phyloP scores from a whole-genome alignment of 345 rosid species.

The Xanthoceras sorbifolium region DNA sequence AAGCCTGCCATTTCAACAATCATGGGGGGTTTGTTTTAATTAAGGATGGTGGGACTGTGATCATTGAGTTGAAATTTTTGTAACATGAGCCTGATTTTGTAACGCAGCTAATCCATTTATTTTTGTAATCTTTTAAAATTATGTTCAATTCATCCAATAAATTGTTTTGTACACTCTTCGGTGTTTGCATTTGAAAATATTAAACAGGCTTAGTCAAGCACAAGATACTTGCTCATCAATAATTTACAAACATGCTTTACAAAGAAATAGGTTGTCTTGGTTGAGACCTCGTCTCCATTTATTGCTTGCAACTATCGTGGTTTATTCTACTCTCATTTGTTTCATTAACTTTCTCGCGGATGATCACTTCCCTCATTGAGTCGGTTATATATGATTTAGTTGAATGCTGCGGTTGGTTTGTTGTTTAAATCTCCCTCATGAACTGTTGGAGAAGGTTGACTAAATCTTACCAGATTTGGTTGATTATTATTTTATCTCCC shows the following conservation, averaged over 20 bases:
- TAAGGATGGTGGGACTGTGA: background rate
- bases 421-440: too few species aligned
- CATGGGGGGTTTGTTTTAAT: background rate
- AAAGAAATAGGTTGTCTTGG: too few species aligned
- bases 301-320: too few species aligned
- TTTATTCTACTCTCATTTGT: too few species aligned
- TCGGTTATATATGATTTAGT: too few species aligned
- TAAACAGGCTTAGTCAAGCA: background rate
- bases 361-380: too few species aligned
- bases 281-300: too few species aligned
- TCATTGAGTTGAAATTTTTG: slow-evolving; percentile 5
- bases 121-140: background rate
- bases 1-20: background rate
- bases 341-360: too few species aligned
- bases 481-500: too few species aligned
- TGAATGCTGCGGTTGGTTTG: too few species aligned
- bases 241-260: background rate
- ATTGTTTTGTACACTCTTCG: background rate
- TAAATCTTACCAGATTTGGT: too few species aligned
- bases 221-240: background rate
- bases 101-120: background rate
- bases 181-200: background rate
- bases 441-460: too few species aligned
- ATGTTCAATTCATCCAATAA: slow-evolving; percentile 1
- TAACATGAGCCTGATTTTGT: background rate